Evolutionary conservation across 2,329 filamentous ascomycete genomes (phyloP), one percentile per base, ranked within the genome.

Genomic region (Dactylellina parvicollis): DNA sequence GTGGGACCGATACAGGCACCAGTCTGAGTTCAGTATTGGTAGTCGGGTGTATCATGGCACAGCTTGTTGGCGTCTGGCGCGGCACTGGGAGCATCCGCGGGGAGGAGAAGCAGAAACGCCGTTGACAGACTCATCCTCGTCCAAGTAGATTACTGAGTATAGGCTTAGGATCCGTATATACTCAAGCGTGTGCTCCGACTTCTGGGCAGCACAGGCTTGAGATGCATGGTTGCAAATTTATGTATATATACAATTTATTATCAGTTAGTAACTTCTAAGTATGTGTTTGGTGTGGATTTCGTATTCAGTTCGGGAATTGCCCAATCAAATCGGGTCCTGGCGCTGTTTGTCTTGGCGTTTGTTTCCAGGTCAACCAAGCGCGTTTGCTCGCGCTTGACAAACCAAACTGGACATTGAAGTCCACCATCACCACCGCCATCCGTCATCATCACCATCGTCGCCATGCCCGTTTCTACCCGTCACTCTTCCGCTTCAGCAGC

Each of bases 11-110:
- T 52, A 9, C 36, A 74, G 70, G 70, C 79, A 90, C 89, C 32
- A 81, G 84, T 61, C 75, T 79, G 34, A 91, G 89, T 80, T 91
- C 89, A 4, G 80, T 82, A 75, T 82, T 85, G 4, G 93, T 92
- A 7, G 90, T 99, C 12, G 84, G 84, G 22, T 86, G 88, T 38
- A 83, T 98, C 77, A 87, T 87, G 16, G 79, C 86, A 10, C 90
- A 90, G 14, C 87, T 94, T 0, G 82, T 82, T 4, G 84, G 87
- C 49, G 83, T 87, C 12, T 90, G 89, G 85, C 81, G 83, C 76
- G 87, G 86, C 2, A 85, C 85, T 56, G 89, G 59, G n/a, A n/a
- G 91, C 89, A 76, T 10, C 1, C 14, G 9, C 12, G 1, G 26
- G n/a, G 44, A 32, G 22, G 42, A 36, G 8, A 16, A 36, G 34